A percentile compares a stretch with the other conserved stretches of the same genome.
These are phyloP conservation scores for Marchantia polymorpha DNA, from an alignment of 225 moss, liverwort and hornwort species.

Conservation along the genomic window DNA sequence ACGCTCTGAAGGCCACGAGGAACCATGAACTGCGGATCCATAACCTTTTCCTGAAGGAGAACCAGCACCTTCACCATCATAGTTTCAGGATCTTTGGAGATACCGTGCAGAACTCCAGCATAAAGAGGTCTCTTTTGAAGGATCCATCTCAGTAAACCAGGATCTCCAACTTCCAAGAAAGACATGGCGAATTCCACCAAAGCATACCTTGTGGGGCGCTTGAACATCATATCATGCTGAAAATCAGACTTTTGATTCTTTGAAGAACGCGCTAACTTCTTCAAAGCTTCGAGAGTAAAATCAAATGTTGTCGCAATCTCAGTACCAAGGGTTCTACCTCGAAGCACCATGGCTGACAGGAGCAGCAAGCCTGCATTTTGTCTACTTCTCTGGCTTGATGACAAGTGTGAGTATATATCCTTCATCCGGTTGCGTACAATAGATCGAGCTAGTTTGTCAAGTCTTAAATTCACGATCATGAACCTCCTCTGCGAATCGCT, in stretches of 20 bases:
- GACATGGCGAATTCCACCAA: slow-evolving; percentile 92
- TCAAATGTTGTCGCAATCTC: slow-evolving; percentile 90
- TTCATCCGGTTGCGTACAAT: slow-evolving; percentile 64
- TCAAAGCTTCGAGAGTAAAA: slow-evolving; percentile 83
- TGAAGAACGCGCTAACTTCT: slow-evolving; percentile 67
- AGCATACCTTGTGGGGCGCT: slow-evolving; percentile 44
- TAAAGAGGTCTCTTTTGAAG: slow-evolving; percentile 93
- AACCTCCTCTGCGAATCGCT: slow-evolving; percentile 20
- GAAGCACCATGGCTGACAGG: slow-evolving; percentile 71
- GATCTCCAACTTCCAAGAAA: slow-evolving; percentile 80
- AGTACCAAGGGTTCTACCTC: slow-evolving; percentile 73
- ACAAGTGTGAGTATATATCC: slow-evolving; percentile 87
- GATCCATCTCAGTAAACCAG: slow-evolving; percentile 90
- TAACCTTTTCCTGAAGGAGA: slow-evolving; percentile 79
- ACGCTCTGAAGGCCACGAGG: slow-evolving; percentile 92
- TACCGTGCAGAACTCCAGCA: slow-evolving; percentile 79
- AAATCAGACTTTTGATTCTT: slow-evolving; percentile 22
- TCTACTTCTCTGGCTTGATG: slow-evolving; percentile 72
- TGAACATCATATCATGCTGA: slow-evolving; percentile 30
- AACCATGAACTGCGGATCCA: slow-evolving; percentile 73
- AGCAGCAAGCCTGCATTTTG: slow-evolving; percentile 76
- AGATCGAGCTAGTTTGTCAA: slow-evolving; percentile 83
- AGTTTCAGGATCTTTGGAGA: slow-evolving; percentile 75
- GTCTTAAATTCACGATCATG: slow-evolving; percentile 50
- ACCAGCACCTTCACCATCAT: slow-evolving; percentile 66